A percentile compares a stretch with the other conserved stretches of the same genome.
Conservation (phyloP, 768 basidiomycete species). For the Infundibulicybe gibba region DNA sequence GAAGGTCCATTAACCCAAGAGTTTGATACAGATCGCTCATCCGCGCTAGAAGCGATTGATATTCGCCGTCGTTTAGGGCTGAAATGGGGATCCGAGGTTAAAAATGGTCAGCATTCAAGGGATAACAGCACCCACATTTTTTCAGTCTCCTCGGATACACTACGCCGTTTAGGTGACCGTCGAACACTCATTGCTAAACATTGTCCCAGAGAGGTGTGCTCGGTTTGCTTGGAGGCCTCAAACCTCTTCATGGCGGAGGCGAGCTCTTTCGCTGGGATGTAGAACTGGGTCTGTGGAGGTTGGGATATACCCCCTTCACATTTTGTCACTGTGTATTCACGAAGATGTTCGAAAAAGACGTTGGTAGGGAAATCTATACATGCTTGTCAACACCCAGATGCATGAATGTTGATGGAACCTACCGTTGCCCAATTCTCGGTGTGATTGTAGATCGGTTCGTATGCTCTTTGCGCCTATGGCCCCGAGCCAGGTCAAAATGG, state of each 20-base stretch:
- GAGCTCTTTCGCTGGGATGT: conserved; percentile 26
- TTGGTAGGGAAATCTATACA: conserved; percentile 44
- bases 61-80: conserved; percentile 41
- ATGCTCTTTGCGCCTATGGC: conserved; percentile 27
- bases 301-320: conserved; percentile 11
- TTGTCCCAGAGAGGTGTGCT: conserved; percentile 34
- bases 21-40: conserved; percentile 28
- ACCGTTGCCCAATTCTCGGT: conserved; percentile 44
- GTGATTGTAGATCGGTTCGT: conserved; percentile 36
- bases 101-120: conserved; percentile 16
- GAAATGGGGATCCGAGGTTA: conserved; percentile 3
- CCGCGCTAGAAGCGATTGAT: conserved; percentile 29
- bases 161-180: conserved; percentile 43
- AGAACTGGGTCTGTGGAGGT: conserved; percentile 13
- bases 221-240: conserved; percentile 22
- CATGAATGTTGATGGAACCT: conserved; percentile 3
- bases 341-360: conserved; percentile 47
- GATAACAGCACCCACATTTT: conserved; percentile 10
- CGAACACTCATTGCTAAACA: conserved; percentile 36
- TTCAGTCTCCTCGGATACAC: conserved; percentile 36
- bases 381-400: background rate
- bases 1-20: conserved; percentile 28
- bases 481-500: conserved; percentile 36
- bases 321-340: conserved; percentile 33
- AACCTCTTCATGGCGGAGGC: conserved; percentile 26